Evolutionary conservation across 257 asterid species (phyloP), one percentile per base, ranked within the genome.

Genomic region (Perilla frutescens): DNA sequence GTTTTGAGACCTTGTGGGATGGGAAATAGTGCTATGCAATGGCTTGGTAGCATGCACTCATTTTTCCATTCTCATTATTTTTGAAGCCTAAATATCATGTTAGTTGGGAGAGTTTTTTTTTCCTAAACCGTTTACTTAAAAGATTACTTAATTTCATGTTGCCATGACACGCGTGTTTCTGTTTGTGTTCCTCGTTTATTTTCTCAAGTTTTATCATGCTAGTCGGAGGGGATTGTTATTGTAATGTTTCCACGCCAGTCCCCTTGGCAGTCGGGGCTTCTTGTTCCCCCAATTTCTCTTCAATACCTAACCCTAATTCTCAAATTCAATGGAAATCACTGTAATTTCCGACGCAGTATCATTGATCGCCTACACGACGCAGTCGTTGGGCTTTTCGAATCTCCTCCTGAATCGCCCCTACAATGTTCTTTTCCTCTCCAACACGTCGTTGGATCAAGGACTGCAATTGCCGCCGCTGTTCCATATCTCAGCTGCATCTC

Each of bases 401-500:
- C 70, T 70, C 78, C 62, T 72, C 58, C 80, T 85, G 72, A 83
- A 77, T 79, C 88, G 84, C 64, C 76, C 78, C 3, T 62, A 59
- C 76, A 72, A 64, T 26, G 68, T 75, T 12, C 71, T 80, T 7
- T 79, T 85, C 14, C 47, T 77, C 4, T 37, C 84, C 68, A 90
- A 90, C 70, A 20, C 83, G 66, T 72, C 81, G 41, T 68, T 84
- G 29, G 93, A 88, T 51, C 89, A 80, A 66, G 75, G 75, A 34
- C 36, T 76, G n/a, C 84, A 75, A 66, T 53, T 81, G 62, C 73
- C 83, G 41, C 74, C 79, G 13, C 81, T 82, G 34, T 69, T 80
- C 73, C 86, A 74, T 36, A 79, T 90, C 54, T 83, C 87, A 11
- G 93, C 96, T 15, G 82, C 71, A 0, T 85, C 91, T 1, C 84